Percentiles rank a stretch among this genome's conserved stretches.
phyloP scores from a whole-genome alignment of 1,284 basidiomycete genomes.

The Chondrostereum purpureum region DNA sequence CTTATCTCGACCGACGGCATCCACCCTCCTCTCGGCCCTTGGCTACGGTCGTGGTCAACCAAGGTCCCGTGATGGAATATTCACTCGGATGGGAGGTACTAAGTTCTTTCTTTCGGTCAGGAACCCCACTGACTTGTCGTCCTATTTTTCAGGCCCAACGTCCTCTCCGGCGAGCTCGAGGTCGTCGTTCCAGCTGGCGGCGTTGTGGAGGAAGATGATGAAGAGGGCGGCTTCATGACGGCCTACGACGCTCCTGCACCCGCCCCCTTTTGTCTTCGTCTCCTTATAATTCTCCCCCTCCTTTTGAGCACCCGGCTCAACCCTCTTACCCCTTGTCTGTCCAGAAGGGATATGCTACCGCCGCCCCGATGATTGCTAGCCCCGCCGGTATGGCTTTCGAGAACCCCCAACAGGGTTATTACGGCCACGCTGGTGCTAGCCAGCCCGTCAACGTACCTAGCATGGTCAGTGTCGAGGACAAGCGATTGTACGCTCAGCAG shows the following conservation, averaged over 20 bases:
- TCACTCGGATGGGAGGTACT: not conserved
- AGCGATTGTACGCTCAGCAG: not conserved
- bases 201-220: slow-evolving; percentile 9
- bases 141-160: no score
- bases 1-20: slow-evolving; percentile 14
- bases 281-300: no score
- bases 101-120: no score
- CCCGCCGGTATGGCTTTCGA: slow-evolving; percentile 11
- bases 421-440: not conserved
- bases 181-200: slow-evolving; percentile 38
- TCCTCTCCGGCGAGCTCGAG: slow-evolving; percentile 64
- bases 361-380: slow-evolving; percentile 9
- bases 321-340: not conserved
- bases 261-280: no score
- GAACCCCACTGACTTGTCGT: no score
- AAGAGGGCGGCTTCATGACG: slow-evolving; percentile 1
- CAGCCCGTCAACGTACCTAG: no score
- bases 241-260: not conserved
- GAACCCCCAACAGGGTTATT: slow-evolving; percentile 5
- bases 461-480: not conserved
- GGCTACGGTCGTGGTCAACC: slow-evolving; percentile 1
- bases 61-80: not conserved
- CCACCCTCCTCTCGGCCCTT: not conserved
- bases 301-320: slow-evolving; percentile 3
- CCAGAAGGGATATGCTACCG: not conserved